Evolutionary conservation across 2,329 filamentous ascomycete species (phyloP).

Genomic region (Coniosporium tulheliwenetii): DNA sequence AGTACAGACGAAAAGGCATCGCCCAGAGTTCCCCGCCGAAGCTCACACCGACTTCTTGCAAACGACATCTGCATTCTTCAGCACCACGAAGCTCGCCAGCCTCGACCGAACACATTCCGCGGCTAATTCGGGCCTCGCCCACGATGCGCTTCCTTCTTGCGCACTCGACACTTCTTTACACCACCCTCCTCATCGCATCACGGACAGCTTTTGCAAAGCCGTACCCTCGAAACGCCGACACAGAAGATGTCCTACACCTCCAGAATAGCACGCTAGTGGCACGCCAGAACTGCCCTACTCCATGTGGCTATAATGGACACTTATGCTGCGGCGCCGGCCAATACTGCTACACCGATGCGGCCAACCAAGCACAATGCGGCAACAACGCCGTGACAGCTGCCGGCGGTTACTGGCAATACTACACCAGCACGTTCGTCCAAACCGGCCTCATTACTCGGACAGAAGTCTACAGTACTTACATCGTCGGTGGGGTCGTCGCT

Average conservation of each 20-base stretch:
- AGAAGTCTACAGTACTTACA: conserved; percentile 34
- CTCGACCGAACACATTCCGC: neutral
- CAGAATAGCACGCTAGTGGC: conserved; percentile 6
- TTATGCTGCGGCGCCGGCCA: conserved; percentile 32
- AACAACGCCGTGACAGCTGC: conserved; percentile 8
- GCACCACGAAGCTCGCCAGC: neutral
- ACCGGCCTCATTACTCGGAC: conserved; percentile 39
- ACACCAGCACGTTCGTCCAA: conserved; percentile 41
- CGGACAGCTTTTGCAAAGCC: neutral
- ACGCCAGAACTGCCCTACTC: conserved; percentile 23
- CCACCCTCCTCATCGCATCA: neutral
- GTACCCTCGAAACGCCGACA: conserved; percentile 1
- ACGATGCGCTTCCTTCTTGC: neutral
- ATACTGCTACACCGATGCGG: conserved; percentile 33
- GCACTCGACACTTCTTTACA: conserved; percentile 1
- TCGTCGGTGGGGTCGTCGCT: conserved; percentile 11
- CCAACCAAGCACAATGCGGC: conserved; percentile 32
- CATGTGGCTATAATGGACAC: conserved; percentile 36
- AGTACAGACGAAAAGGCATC: neutral
- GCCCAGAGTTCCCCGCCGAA: neutral
- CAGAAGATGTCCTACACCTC: neutral
- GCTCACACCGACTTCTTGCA: neutral
- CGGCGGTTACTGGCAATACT: conserved; percentile 37
- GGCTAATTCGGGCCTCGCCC: neutral
- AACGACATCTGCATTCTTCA: neutral